Base-by-base conservation (phyloP, 305 asterid species). In the Fraxinus ornus region DNA sequence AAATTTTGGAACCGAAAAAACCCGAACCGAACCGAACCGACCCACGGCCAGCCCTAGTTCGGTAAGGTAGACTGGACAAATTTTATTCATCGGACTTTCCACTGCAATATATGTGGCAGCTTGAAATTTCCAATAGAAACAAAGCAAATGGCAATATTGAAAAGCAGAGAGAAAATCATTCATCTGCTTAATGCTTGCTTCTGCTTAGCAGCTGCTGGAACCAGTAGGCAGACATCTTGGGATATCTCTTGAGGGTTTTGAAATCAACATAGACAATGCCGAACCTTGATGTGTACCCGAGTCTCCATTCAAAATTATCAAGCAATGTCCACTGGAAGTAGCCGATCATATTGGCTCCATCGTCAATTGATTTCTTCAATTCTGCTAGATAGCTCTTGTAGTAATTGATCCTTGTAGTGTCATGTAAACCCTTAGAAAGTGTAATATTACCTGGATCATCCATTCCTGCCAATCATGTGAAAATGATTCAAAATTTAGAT, bases 241-340 rank as follows among this genome's bases (percentile, higher is more conserved):
- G 98, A 79, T 91, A 92, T 85, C 99, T 91, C 89, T 89, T 89
- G 49, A 96, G 94, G 19, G 95, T 93, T 0, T 91, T 86, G 87
- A 90, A 94, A 82, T 96, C 97, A 21, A 96, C 97, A 22, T 92
- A 96, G 39, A 92, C 92, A 10, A 94, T 90, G 28, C 98, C 98
- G 35, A 94, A 96, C 84, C 99, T 94, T 2, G 98, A 94, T 3
- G 98, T 93, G 62, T 94, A 96, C 0, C 99, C 99, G 60, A 93
- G 87, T 62, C 97, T 86, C 99, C 98, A 96, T 84, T 96, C 98
- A 3, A 96, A 96, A 81, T 94, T 93, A 88, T 96, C 99, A 0
- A 95, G 91, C 84, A 95, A 94, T 2, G 99, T 93, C 98, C 99
- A 94, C 0, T 95, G 98, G 78, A 93, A 93, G 83, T 93, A 96